Percentiles rank a stretch among this genome's conserved stretches.
Conservation (phyloP, 768 basidiomycete species). For the Suillus subalutaceus region DNA sequence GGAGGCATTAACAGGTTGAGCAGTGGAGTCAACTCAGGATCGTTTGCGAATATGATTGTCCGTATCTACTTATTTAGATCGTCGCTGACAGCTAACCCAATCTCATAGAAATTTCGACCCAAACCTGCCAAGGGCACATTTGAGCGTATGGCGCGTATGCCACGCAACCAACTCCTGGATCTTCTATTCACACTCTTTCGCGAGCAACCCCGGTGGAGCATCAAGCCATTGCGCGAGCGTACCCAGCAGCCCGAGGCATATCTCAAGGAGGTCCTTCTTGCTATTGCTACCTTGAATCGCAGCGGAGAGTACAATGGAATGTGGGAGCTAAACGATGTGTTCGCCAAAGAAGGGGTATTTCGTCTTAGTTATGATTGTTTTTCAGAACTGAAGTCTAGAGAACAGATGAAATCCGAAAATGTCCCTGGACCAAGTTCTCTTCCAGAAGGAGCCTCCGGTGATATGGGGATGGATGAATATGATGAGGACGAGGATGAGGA, state of each 20-base stretch:
- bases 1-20: slow-evolving; percentile 79
- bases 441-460: slow-evolving; percentile 16
- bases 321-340: slow-evolving; percentile 80
- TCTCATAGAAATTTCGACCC: slow-evolving; percentile 57
- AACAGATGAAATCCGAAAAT: slow-evolving; percentile 49
- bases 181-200: slow-evolving; percentile 78
- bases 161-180: slow-evolving; percentile 85
- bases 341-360: slow-evolving; percentile 64
- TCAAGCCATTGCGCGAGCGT: slow-evolving; percentile 73
- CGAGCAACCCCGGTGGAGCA: slow-evolving; percentile 80
- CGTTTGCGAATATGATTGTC: slow-evolving; percentile 71
- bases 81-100: slow-evolving; percentile 11
- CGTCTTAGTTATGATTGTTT: slow-evolving; percentile 4
- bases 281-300: slow-evolving; percentile 76
- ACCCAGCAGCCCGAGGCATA: slow-evolving; percentile 88
- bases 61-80: slow-evolving; percentile 31
- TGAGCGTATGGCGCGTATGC: slow-evolving; percentile 92
- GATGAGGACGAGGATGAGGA: slow-evolving; percentile 54
- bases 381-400: slow-evolving; percentile 12
- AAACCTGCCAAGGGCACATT: slow-evolving; percentile 71
- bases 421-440: slow-evolving; percentile 42
- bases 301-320: slow-evolving; percentile 80
- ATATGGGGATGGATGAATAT: slow-evolving; percentile 41
- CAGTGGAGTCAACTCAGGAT: slow-evolving; percentile 64
- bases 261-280: slow-evolving; percentile 79